These are phyloP conservation scores for Aspergillus nidulans DNA, from an alignment of 495 filamentous ascomycete genomes.

Conservation along the genomic window DNA sequence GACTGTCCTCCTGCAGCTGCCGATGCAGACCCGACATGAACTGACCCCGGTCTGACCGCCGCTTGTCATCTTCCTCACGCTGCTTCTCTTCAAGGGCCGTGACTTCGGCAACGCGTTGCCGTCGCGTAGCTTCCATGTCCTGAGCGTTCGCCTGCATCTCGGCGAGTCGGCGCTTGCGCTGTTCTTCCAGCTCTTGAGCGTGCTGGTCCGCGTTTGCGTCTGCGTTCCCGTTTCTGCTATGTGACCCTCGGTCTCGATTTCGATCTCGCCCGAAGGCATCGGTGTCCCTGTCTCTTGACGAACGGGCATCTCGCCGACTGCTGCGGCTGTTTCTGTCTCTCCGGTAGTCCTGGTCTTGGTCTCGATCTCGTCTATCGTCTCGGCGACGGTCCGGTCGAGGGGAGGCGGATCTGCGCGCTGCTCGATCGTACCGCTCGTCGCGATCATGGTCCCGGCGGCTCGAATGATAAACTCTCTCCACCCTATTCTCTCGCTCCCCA, in stretches of 20 bases:
- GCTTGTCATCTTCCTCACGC: conserved; percentile 55
- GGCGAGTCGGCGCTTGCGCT: conserved; percentile 60
- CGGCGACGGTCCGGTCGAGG: conserved; percentile 17
- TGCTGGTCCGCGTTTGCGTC: conserved; percentile 2
- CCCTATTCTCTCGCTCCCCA: conserved; percentile 20
- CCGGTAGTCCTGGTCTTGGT: conserved; percentile 7
- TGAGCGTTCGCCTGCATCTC: conserved; percentile 86
- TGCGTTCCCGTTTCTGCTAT: conserved; percentile 7
- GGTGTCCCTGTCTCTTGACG: conserved; percentile 20
- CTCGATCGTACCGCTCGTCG: conserved; percentile 26
- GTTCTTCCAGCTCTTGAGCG: conserved; percentile 32
- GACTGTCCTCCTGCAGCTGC: conserved; percentile 36
- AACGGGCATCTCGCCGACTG: conserved; percentile 17
- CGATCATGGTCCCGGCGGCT: conserved; percentile 26
- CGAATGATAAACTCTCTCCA: conserved; percentile 20
- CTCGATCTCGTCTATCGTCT: conserved; percentile 13
- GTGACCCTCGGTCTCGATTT: conserved; percentile 13
- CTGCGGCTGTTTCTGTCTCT: conserved; percentile 13
- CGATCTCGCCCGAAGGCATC: conserved; percentile 20
- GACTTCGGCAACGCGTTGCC: conserved; percentile 64
- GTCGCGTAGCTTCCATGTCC: conserved; percentile 70
- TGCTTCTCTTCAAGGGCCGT: conserved; percentile 59
- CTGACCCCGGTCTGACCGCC: conserved; percentile 38
- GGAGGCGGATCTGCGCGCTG: conserved; percentile 20
- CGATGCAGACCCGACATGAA: conserved; percentile 40